A percentile compares a stretch with the other conserved stretches of the same genome.
Conservation (phyloP, 2,329 filamentous ascomycete species). For the Pseudogymnoascus sp. region DNA sequence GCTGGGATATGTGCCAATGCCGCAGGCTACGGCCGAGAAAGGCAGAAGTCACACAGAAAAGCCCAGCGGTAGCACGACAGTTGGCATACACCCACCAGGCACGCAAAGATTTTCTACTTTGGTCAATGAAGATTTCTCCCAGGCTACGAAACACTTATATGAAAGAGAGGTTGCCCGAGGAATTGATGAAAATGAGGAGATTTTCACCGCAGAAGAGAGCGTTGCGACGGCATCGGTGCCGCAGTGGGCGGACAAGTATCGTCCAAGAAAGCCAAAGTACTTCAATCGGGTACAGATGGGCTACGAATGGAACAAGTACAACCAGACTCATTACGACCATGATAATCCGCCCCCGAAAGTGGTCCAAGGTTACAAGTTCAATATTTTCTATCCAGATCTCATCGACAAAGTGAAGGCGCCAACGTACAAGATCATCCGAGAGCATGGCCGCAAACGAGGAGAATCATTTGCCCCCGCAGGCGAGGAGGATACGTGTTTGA, state of each 20-base stretch:
- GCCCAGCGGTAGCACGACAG: constrained; percentile 29
- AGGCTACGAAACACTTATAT: constrained; percentile 81
- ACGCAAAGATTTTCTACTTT: constrained; percentile 63
- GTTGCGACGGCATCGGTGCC: constrained; percentile 59
- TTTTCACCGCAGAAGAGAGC: constrained; percentile 85
- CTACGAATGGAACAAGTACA: constrained; percentile 99
- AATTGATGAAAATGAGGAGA: constrained; percentile 88
- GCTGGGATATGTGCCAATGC: constrained; percentile 61
- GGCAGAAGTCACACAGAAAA: constrained; percentile 25
- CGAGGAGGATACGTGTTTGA: constrained; percentile 94
- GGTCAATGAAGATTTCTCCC: constrained; percentile 73
- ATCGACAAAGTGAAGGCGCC: constrained; percentile 92
- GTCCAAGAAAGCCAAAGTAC: constrained; percentile 86
- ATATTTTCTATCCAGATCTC: constrained; percentile 97
- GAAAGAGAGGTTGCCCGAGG: constrained; percentile 89
- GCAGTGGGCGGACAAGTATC: constrained; percentile 77
- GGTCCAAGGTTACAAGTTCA: constrained; percentile 98
- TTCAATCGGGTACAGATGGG: constrained; percentile 99
- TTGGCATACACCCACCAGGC: constrained; percentile 43
- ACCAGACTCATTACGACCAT: constrained; percentile 98
- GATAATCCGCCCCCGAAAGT: constrained; percentile 97
- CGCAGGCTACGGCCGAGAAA: constrained; percentile 35
- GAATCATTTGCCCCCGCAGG: constrained; percentile 91
- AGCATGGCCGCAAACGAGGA: constrained; percentile 80
- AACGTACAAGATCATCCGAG: constrained; percentile 91